Conservation (phyloP, 306 rosid genomes). For the Boehmeria nivea region DNA sequence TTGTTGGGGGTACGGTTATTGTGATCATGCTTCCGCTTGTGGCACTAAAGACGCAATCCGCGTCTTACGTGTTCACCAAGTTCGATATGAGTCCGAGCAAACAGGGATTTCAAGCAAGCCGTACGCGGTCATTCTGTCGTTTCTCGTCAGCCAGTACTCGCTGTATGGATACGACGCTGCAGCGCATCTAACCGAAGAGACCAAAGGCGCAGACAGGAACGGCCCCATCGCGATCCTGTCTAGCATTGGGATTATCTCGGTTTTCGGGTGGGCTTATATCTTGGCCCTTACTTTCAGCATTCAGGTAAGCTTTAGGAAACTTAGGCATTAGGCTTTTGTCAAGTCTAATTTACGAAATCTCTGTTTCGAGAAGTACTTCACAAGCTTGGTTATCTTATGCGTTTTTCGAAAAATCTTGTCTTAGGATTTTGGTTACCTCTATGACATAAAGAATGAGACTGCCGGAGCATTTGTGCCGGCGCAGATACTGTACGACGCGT, state of each 20-base stretch:
- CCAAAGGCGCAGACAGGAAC: slow-evolving; percentile 82
- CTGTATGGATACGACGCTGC: slow-evolving; percentile 91
- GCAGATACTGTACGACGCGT: slow-evolving; percentile 82
- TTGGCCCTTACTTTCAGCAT: slow-evolving; percentile 89
- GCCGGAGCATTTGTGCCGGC: slow-evolving; percentile 83
- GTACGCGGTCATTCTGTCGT: slow-evolving; percentile 70
- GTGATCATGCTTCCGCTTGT: slow-evolving; percentile 77
- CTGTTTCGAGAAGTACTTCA: background rate
- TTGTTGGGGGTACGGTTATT: slow-evolving; percentile 64
- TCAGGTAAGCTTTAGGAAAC: too few relatives aligned
- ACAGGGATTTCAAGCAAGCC: slow-evolving; percentile 87
- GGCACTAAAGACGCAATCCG: slow-evolving; percentile 54
- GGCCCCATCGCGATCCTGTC: slow-evolving; percentile 80
- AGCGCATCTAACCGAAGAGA: slow-evolving; percentile 87
- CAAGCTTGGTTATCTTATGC: background rate
- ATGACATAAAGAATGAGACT: slow-evolving; percentile 60
- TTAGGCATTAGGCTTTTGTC: background rate
- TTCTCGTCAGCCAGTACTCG: slow-evolving; percentile 84
- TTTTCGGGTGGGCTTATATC: slow-evolving; percentile 86
- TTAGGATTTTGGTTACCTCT: slow-evolving; percentile 66
- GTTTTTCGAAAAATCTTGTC: slow-evolving; percentile 3
- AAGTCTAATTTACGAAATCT: background rate
- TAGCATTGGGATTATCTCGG: slow-evolving; percentile 67
- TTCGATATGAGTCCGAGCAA: slow-evolving; percentile 38
- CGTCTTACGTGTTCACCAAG: slow-evolving; percentile 71